phyloP scores from a whole-genome alignment of 2,329 filamentous ascomycete genomes.

The Microcyclospora tardicrescens region DNA sequence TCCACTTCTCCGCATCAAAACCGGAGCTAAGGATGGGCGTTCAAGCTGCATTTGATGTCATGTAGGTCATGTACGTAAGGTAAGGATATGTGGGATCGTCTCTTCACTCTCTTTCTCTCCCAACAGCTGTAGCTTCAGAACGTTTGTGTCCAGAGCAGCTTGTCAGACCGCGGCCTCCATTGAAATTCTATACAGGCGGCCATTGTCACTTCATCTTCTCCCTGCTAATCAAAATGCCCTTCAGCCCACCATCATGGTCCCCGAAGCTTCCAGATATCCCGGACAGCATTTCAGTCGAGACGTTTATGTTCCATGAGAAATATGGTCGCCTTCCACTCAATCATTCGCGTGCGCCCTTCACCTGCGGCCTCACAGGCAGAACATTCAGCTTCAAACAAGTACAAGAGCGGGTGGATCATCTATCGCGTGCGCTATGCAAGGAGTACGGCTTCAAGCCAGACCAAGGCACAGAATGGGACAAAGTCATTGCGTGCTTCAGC shows the following conservation, averaged over 20 bases:
- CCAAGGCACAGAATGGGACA: slow-evolving; percentile 65
- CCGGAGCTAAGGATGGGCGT: no score
- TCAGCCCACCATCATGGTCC: slow-evolving; percentile 49
- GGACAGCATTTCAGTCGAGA: slow-evolving; percentile 58
- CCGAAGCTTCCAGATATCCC: slow-evolving; percentile 53
- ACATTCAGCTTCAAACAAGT: slow-evolving; percentile 52
- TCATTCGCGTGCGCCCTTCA: slow-evolving; percentile 57
- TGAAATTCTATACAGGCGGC: background rate
- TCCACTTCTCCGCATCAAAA: no score
- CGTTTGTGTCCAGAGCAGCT: no score
- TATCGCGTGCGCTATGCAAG: slow-evolving; percentile 56
- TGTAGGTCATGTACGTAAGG: background rate
- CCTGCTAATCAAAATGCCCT: slow-evolving; percentile 30
- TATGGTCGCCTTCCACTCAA: slow-evolving; percentile 53
- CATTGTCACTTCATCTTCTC: background rate
- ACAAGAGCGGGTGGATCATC: slow-evolving; percentile 49
- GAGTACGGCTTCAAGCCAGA: slow-evolving; percentile 60
- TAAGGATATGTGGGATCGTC: background rate
- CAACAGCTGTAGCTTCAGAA: background rate
- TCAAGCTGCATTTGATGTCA: no score
- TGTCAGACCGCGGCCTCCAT: background rate
- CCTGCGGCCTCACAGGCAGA: slow-evolving; percentile 54
- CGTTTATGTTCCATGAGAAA: slow-evolving; percentile 64
- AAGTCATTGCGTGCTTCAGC: slow-evolving; percentile 64
- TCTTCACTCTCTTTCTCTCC: background rate